phyloP scores from a whole-genome alignment of 768 basidiomycete genomes.

The Pleurotus tuoliensis region DNA sequence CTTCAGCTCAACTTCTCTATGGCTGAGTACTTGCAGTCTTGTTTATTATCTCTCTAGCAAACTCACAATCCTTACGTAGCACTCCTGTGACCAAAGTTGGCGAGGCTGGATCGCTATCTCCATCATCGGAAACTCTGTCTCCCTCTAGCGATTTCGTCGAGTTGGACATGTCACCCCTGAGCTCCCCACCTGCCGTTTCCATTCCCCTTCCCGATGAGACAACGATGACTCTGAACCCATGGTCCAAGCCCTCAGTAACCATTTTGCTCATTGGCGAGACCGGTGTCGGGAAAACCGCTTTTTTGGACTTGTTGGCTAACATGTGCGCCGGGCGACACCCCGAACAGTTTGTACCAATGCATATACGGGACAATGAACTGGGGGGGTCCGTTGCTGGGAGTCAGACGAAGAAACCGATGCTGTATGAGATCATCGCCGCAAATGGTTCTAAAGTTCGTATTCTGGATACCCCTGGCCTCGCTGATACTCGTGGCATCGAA shows the following conservation, averaged over 20 bases:
- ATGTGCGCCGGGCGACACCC: conserved; percentile 10
- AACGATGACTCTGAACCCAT: background rate
- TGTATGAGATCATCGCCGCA: conserved; percentile 8
- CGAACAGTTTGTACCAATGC: conserved; percentile 5
- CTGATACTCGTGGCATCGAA: conserved; percentile 22
- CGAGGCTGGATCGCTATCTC: too few species aligned
- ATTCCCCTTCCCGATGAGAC: background rate
- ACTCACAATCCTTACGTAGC: too few species aligned
- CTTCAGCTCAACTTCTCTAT: too few species aligned
- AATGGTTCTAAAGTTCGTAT: conserved; percentile 15
- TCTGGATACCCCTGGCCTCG: conserved; percentile 25
- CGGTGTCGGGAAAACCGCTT: conserved; percentile 14
- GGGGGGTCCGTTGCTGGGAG: conserved; percentile 10
- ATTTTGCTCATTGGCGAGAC: conserved; percentile 14
- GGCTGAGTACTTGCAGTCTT: too few species aligned
- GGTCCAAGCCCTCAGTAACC: conserved; percentile 3
- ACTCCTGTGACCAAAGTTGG: too few species aligned
- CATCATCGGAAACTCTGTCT: too few species aligned
- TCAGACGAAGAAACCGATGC: conserved; percentile 12
- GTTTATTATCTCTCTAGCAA: too few species aligned
- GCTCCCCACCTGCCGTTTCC: background rate
- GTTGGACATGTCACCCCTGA: too few species aligned
- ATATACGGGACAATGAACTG: conserved; percentile 7
- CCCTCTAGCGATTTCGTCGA: too few species aligned
- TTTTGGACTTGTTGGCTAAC: conserved; percentile 15